These are phyloP conservation scores for Jatropha curcas DNA, from an alignment of 345 rosid species.

Conservation along the genomic window DNA sequence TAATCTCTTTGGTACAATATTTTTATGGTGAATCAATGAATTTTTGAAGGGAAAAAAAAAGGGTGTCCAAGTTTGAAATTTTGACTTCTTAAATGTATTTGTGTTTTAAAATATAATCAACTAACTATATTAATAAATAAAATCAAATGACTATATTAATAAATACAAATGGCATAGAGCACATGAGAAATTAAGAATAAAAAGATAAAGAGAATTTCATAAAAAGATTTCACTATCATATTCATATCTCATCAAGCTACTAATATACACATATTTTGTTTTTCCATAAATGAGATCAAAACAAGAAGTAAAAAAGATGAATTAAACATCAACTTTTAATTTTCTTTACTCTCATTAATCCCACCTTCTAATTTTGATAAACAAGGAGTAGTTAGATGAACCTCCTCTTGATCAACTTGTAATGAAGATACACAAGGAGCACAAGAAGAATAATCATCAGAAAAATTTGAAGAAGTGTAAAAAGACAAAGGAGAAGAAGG, in stretches of 20 bases:
- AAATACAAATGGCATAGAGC: not conserved
- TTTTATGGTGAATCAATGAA: too few species aligned
- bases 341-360: constrained; percentile 27
- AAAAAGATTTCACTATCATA: constrained; percentile 10
- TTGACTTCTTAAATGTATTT: too few species aligned
- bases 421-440: constrained; percentile 40
- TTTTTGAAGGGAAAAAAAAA: too few species aligned
- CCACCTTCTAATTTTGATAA: constrained; percentile 44
- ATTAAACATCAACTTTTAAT: constrained; percentile 7
- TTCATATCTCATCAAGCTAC: constrained; percentile 13
- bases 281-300: not conserved
- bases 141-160: not conserved
- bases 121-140: not conserved
- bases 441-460: constrained; percentile 45
- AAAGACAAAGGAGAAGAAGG: constrained; percentile 39
- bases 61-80: too few species aligned
- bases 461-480: constrained; percentile 43
- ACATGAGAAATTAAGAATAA: not conserved
- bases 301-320: not conserved
- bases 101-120: too few species aligned
- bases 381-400: constrained; percentile 24
- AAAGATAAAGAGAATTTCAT: too few species aligned
- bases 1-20: too few species aligned
- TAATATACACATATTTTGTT: constrained; percentile 20
- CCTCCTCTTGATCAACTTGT: constrained; percentile 27